These are phyloP conservation scores for Excoecaria agallocha DNA, from an alignment of 345 rosid genomes.

Conservation along the genomic window DNA sequence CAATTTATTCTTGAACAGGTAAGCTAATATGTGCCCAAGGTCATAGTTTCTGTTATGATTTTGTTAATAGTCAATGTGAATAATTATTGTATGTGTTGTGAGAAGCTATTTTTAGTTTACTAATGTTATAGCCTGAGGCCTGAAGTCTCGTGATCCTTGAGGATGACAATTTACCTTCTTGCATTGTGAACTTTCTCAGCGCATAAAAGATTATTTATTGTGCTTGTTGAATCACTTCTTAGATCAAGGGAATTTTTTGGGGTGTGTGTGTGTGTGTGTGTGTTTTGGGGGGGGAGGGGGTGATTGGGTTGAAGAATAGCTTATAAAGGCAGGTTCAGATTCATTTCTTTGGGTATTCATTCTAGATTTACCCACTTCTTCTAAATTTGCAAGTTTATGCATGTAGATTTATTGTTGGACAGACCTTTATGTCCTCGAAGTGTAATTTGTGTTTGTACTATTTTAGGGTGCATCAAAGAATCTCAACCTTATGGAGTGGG, in stretches of 20 bases:
- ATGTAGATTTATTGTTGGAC: neutral
- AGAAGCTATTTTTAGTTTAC: neutral
- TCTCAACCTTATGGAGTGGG: constrained; percentile 98
- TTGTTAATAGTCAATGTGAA: neutral
- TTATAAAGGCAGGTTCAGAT: neutral
- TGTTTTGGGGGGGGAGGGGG: too few relatives aligned
- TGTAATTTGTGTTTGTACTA: constrained; percentile 7
- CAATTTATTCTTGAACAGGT: constrained; percentile 97
- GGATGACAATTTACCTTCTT: neutral
- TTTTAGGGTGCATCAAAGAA: constrained; percentile 89
- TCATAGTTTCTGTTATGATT: neutral
- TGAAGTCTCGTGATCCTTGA: neutral
- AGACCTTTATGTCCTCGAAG: neutral
- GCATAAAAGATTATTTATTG: neutral
- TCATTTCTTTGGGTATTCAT: neutral
- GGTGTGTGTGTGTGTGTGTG: too few relatives aligned
- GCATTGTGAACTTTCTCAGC: neutral
- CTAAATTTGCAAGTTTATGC: neutral
- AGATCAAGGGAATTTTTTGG: neutral
- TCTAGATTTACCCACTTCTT: neutral
- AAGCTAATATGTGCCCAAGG: neutral
- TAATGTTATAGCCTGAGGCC: neutral
- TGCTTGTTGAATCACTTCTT: neutral
- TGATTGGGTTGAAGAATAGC: neutral
- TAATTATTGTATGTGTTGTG: neutral